Evolutionary conservation across 2,329 filamentous ascomycete species (phyloP), one percentile per base, ranked within the genome.

Genomic region (Aspergillus persii): DNA sequence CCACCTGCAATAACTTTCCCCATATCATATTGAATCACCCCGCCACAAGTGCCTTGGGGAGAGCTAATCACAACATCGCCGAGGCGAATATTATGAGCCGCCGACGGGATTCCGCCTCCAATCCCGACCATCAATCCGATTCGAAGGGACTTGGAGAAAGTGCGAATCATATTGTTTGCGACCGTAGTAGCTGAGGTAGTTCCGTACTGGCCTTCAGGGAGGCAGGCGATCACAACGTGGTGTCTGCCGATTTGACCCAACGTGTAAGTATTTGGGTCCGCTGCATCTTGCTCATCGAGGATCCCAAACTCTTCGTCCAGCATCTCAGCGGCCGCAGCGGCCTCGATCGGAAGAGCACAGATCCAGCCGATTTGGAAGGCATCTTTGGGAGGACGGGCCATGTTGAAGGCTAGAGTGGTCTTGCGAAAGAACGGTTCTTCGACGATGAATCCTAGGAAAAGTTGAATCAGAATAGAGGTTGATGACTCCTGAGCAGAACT

Each of bases 61-160:
- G 53, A 57, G 41, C 67, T 68, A 23, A 73, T 61, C 27, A 71
- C 69, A 8, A 72, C 61, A 65, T 74, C 70, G n/a, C 71, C 70
- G 7, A 73, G 66, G 8, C 68, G 64, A 5, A 73, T 71, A 60
- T 74, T 65, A 46, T 63, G 33, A 26, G 50, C 29, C 31, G 44
- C 47, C 4, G 58, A 67, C 1, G 69, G 70, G 3, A 69, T 62
- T 15, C 66, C 68, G 11, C 72, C 72, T 5, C 66, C 66, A 29
- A 69, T 50, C 46, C 67, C 64, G 18, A 71, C 64, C 56, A 70
- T 57, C 33, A 71, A 30, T 9, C 63, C 62, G 23, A 69, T 50
- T 6, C 61, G 56, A 9, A 69, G 60, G 3, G 59, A 64, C 12
- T 58, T 56, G 2, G 63, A 62, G 33, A 68, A 68, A 4, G 59